Evolutionary conservation across 768 basidiomycete genomes (phyloP).

Genomic region (Mrakia gelida): DNA sequence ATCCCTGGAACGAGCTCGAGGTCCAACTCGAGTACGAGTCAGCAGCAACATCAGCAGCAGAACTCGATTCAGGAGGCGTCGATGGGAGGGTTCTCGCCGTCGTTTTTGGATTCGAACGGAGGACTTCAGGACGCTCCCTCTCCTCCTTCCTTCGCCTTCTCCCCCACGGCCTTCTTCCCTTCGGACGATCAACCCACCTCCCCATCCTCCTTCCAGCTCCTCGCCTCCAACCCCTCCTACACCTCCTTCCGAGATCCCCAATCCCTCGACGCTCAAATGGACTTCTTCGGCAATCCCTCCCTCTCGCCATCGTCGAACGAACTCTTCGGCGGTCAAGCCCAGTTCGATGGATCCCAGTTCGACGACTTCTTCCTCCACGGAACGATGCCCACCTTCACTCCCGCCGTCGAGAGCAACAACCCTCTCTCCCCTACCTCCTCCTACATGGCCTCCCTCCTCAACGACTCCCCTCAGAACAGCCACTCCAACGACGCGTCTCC

Average conservation of each 20-base stretch:
- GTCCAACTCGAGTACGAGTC: neutral
- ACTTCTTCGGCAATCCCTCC: constrained; percentile 3
- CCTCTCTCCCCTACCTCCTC: neutral
- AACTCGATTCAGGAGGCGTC: constrained; percentile 5
- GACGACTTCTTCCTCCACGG: constrained; percentile 26
- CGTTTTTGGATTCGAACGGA: neutral
- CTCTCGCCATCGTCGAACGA: constrained; percentile 20
- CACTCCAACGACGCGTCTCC: neutral
- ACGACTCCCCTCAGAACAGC: neutral
- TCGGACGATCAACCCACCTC: constrained; percentile 20
- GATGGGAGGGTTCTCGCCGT: neutral
- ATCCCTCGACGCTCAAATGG: constrained; percentile 12
- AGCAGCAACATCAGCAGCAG: neutral
- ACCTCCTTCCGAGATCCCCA: constrained; percentile 60
- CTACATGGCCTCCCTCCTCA: constrained; percentile 1
- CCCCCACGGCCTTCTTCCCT: constrained; percentile 32
- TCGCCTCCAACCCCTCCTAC: constrained; percentile 77
- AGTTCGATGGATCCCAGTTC: constrained; percentile 16
- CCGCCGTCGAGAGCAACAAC: neutral
- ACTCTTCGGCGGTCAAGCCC: constrained; percentile 24
- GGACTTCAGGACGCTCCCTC: neutral
- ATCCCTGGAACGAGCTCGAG: constrained; percentile 32
- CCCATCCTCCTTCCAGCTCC: constrained; percentile 62
- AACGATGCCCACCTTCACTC: neutral
- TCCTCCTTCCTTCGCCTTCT: constrained; percentile 30